These are phyloP conservation scores for Cicer chorassanicum DNA, from an alignment of 306 rosid species.

Conservation along the genomic window DNA sequence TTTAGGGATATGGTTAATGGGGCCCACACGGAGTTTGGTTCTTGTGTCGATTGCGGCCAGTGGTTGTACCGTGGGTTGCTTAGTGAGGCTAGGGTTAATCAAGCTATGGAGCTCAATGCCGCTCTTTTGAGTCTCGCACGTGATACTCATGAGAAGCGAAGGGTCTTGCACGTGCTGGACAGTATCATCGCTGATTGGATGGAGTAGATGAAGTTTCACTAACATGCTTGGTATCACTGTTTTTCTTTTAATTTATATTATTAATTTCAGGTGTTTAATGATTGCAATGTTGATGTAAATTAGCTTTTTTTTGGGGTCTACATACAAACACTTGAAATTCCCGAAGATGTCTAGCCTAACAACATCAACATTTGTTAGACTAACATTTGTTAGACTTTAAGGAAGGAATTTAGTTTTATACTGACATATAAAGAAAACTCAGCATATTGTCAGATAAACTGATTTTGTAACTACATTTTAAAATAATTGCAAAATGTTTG, in stretches of 20 bases:
- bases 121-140: constrained; percentile 41
- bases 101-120: constrained; percentile 55
- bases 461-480: too few species aligned
- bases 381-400: too few species aligned
- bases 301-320: too few species aligned
- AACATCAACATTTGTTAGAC: too few species aligned
- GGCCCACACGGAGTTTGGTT: constrained; percentile 19
- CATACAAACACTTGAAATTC: too few species aligned
- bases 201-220: constrained; percentile 39
- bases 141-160: constrained; percentile 36
- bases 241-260: background rate
- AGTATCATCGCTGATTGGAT: constrained; percentile 51
- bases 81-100: constrained; percentile 62
- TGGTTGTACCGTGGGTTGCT: constrained; percentile 54
- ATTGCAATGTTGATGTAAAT: too few species aligned
- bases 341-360: too few species aligned
- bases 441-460: too few species aligned
- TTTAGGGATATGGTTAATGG: constrained; percentile 51
- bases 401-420: too few species aligned
- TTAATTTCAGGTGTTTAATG: background rate
- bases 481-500: too few species aligned
- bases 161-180: constrained; percentile 51
- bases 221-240: background rate
- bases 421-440: too few species aligned
- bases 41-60: constrained; percentile 36